Evolutionary conservation across 106 monocot genomes (phyloP), one percentile per base, ranked within the genome.

Genomic region (Dioscorea zingiberensis): DNA sequence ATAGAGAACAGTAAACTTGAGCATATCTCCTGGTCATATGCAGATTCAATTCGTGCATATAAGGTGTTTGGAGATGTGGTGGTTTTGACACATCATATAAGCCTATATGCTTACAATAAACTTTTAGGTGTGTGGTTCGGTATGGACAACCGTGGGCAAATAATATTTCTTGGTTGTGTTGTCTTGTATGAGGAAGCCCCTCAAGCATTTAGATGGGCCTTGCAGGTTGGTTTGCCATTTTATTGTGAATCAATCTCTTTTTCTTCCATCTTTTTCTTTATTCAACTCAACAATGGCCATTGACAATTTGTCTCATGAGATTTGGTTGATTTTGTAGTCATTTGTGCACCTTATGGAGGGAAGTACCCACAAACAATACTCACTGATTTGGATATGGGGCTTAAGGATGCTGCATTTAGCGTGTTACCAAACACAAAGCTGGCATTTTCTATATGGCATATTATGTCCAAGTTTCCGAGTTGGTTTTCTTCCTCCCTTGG

Each of bases 21-120:
- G 72, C 81, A 93, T 67, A 59, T 93, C 72, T 67, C 79, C 27
- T 93, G 93, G 93, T 80, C 84, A 27, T 93, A 93, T 69, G 78
- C 77, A 30, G 77, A 79, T 32, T 84, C 93, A 47, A 54, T 93
- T 54, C 79, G 59, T 46, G 85, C 87, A 28, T 88, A 80, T 59
- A 77, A 80, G 24, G 47, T 78, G 58, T 93, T 85, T 75, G 87
- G 93, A 14, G 93, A 93, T 73, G 82, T 85, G 21, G 82, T 88
- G 12, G 65, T 49, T 88, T 93, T 69, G 87, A 93, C 65, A 78
- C 77, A 15, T 60, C 77, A 9, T 78, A 80, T 68, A n/a, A 72
- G 55, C 47, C 60, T 93, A 25, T 80, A 73, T 73, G 71, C 74
- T 18, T 88, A 87, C 68, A 70, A 83, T 23, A 85, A 82, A 49